phyloP scores from a whole-genome alignment of 768 basidiomycete genomes.

The Fomitopsis serialis region DNA sequence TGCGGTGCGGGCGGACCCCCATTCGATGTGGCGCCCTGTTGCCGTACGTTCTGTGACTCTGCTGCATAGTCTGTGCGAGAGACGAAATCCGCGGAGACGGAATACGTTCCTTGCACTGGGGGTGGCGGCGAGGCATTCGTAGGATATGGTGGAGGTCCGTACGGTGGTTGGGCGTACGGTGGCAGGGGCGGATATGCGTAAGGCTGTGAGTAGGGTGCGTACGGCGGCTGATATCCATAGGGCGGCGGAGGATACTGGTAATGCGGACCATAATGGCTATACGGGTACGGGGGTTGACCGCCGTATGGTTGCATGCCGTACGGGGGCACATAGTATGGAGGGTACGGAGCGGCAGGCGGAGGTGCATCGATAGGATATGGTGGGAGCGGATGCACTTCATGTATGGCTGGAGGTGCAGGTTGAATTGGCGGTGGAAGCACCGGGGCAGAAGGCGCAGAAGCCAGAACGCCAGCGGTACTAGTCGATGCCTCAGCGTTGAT shows the following conservation, averaged over 20 bases:
- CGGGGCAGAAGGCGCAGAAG: background rate
- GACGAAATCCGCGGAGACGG: conserved; percentile 1
- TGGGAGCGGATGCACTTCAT: conserved; percentile 1
- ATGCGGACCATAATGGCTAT: background rate
- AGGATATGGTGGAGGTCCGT: background rate
- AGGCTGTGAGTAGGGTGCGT: conserved; percentile 7
- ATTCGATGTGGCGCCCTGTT: background rate
- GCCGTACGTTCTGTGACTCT: background rate
- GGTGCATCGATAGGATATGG: conserved; percentile 17
- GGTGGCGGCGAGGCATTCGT: background rate
- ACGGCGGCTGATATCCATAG: conserved; percentile 4
- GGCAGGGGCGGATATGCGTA: conserved; percentile 13
- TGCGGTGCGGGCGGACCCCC: background rate
- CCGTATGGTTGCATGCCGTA: conserved; percentile 27
- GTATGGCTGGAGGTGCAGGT: background rate
- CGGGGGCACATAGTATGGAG: conserved; percentile 34
- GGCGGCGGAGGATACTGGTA: background rate
- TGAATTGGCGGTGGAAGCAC: background rate
- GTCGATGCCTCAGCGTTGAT: background rate
- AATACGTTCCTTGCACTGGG: conserved; percentile 5
- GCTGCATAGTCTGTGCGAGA: background rate
- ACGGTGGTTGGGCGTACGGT: conserved; percentile 2
- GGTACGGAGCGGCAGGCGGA: conserved; percentile 12
- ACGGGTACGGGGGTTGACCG: conserved; percentile 12
- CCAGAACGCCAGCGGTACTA: background rate